These are phyloP conservation scores for Drechslerella coelobrocha DNA, from an alignment of 2,329 filamentous ascomycete species.

Conservation along the genomic window DNA sequence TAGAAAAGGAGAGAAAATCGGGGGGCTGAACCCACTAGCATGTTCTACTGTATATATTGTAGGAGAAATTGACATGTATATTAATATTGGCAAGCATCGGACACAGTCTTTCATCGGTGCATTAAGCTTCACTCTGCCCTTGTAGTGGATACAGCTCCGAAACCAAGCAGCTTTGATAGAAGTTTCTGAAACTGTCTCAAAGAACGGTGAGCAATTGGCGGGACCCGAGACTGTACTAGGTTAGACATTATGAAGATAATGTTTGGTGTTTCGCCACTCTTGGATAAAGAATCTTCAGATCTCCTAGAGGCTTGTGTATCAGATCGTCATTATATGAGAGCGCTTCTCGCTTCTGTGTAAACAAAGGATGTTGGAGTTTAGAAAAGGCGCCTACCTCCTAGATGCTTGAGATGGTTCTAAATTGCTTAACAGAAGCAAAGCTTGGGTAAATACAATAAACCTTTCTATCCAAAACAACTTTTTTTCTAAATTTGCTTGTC, in stretches of 20 bases:
- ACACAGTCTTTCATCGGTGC: constrained; percentile 2
- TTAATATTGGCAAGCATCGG: background rate
- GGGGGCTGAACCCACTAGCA: background rate
- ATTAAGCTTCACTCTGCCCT: background rate
- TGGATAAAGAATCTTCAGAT: too few species aligned
- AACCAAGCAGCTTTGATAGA: constrained; percentile 20
- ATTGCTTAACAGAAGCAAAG: too few species aligned
- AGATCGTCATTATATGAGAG: too few species aligned
- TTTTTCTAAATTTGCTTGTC: too few species aligned
- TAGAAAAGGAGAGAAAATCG: constrained; percentile 17
- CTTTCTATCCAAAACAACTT: too few species aligned
- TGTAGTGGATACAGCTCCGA: background rate
- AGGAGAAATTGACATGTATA: constrained; percentile 9
- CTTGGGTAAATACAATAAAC: too few species aligned
- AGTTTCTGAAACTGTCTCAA: constrained; percentile 42
- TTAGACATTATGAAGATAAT: constrained; percentile 1
- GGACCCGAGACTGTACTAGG: background rate
- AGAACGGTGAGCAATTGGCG: constrained; percentile 27
- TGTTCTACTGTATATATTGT: constrained; percentile 30
- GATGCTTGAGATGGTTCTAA: too few species aligned
- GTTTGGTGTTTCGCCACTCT: too few species aligned
- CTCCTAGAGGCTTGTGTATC: too few species aligned
- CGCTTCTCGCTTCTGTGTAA: too few species aligned
- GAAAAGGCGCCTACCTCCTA: too few species aligned
- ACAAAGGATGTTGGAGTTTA: too few species aligned